Base-by-base conservation (phyloP, 2,329 filamentous ascomycete species). In the Pyrenophora seminiperda region DNA sequence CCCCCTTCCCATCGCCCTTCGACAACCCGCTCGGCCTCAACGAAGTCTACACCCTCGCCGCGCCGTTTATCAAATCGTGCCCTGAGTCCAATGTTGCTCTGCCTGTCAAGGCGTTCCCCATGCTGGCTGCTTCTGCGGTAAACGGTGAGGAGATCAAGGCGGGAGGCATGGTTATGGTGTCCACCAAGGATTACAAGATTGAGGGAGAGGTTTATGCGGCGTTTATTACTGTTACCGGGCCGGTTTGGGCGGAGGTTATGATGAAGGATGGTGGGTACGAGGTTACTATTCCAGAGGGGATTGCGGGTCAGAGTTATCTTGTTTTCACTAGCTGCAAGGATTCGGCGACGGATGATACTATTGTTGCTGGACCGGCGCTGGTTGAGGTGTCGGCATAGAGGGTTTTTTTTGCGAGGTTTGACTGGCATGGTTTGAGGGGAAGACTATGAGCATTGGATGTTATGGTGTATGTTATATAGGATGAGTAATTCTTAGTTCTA, bases 41-140 rank as follows among this genome's bases (percentile, higher is more conserved):
- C 68, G 73, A 80, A 61, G 83, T 88, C 39, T 86, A 79, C 76
- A 84, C 84, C 3, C 78, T 89, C n/a, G 85, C 85, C 0, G 77
- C 83, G 0, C 75, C 76, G 46, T 88, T 88, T 72, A 85, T 88
- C 67, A 76, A 70, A 4, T 70, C 73, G 2, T 88, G 84, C 70
- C 83, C 85, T 1, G 55, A 73, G 5, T 74, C 71, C 58, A 86
- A 86, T 66, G 72, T 77, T 0, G 57, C 73, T 1, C 75, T 88
- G 1, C 83, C 84, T 2, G 79, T 89, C 65, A 83, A 79, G 72
- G 80, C 83, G 0, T 86, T 87, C 73, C 82, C 83, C 4, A 54
- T 65, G 10, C 73, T 87, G 3, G 52, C 57, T 6, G 57, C 59
- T 2, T 49, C 50, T 15, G 55, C 54, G 17, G 48, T 39, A 9